Base-by-base conservation (phyloP, 2,329 filamentous ascomycete genomes). In the Pseudopithomyces maydicus region DNA sequence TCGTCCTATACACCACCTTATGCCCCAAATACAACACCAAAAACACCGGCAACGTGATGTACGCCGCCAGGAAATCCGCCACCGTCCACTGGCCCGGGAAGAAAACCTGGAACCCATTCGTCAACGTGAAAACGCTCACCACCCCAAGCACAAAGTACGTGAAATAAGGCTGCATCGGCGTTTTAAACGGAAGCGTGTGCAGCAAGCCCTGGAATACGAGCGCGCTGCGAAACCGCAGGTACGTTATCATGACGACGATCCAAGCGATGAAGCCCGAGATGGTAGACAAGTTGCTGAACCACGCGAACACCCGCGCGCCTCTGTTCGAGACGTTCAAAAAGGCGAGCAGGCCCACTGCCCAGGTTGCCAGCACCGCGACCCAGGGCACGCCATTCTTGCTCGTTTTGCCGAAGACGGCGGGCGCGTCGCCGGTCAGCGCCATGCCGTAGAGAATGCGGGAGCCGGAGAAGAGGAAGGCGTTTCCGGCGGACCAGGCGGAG, bases 261-360 rank as follows among this genome's bases (percentile, higher is more conserved):
- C 83, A 86, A 26, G 80, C 82, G 52, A 84, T 82, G 66, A 84
- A 79, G 0, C 81, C 82, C 0, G 80, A 82, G 1, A 82, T 80
- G 57, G 82, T 90, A 19, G 85, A 88, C 56, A 91, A 84, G 71
- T 89, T 90, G 63, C 85, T 82, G 72, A 91, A 89, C 86, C 89
- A 91, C 46, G 79, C 80, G 71, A 91, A 91, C 12, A 82, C 73
- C 22, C 78, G 76, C 5, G 76, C 74, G 3, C 78, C 78, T 19
- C 72, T 77, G 58, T 74, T 80, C 26, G 76, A 79, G 19, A 80
- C 76, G 55, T 82, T 83, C 19, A 85, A 73, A 57, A 81, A 84
- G 1, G 80, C 77, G 15, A 84, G 76, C 0, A 77, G 70, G 11
- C 77, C 77, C 55, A 82, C 78, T 12, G 77, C 54, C 73, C 71